Evolutionary conservation across 148 eudicot species (phyloP).

Genomic region (Suaeda aralocaspica): DNA sequence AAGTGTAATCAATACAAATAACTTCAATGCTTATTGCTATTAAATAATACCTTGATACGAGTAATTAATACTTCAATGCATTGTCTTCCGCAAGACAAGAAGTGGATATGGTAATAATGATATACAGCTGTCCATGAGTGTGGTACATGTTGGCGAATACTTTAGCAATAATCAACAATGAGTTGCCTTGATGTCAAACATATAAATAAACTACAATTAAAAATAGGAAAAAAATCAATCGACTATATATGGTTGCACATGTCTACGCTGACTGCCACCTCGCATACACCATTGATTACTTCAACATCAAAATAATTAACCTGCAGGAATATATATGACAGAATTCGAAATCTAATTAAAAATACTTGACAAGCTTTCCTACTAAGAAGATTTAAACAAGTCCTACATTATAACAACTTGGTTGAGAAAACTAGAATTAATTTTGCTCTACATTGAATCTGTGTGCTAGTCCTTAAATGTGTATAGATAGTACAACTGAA

Average conservation of each 20-base stretch:
- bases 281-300: not conserved
- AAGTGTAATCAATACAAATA: too few species aligned
- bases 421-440: slow-evolving; percentile 17
- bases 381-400: slow-evolving; percentile 26
- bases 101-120: too few species aligned
- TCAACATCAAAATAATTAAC: not conserved
- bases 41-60: too few species aligned
- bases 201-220: not conserved
- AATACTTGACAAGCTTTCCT: slow-evolving; percentile 23
- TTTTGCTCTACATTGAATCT: slow-evolving; percentile 20
- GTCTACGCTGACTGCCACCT: slow-evolving; percentile 8
- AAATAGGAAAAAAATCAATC: not conserved
- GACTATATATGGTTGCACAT: not conserved
- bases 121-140: slow-evolving; percentile 15
- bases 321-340: not conserved
- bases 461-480: slow-evolving; percentile 11
- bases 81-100: too few species aligned
- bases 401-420: slow-evolving; percentile 29
- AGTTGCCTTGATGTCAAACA: slow-evolving; percentile 1
- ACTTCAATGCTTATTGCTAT: too few species aligned
- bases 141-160: slow-evolving; percentile 7
- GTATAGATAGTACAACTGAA: slow-evolving; percentile 25
- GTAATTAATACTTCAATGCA: too few species aligned
- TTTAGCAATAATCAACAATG: not conserved
- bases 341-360: slow-evolving; percentile 11